phyloP scores from a whole-genome alignment of 352 stramenopile species.

The Phytopythium oedochilum region DNA sequence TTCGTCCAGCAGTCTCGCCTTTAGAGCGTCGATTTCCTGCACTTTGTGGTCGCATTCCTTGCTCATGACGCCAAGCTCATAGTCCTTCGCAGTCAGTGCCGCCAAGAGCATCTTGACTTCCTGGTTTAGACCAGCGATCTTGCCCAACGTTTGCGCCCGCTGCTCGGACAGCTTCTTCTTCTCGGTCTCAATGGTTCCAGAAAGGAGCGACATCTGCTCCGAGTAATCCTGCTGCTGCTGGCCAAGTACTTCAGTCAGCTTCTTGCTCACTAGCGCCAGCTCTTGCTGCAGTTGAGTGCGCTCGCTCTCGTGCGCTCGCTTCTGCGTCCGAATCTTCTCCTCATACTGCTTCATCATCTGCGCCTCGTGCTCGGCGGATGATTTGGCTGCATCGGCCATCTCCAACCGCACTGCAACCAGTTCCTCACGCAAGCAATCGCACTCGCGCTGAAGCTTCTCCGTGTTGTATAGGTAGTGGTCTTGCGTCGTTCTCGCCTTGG shows the following conservation, averaged over 20 bases:
- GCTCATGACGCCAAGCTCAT: slow-evolving; percentile 32
- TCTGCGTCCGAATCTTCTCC: slow-evolving; percentile 10
- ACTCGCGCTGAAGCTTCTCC: slow-evolving; percentile 41
- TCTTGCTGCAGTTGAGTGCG: slow-evolving; percentile 19
- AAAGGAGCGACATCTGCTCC: slow-evolving; percentile 47
- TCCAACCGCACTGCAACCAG: slow-evolving; percentile 24
- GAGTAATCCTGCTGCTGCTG: slow-evolving; percentile 69
- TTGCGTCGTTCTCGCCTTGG: slow-evolving; percentile 37
- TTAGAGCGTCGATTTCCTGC: slow-evolving; percentile 25
- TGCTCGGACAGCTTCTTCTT: slow-evolving; percentile 34
- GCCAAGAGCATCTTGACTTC: slow-evolving; percentile 69
- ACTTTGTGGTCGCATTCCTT: slow-evolving; percentile 20
- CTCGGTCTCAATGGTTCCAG: slow-evolving; percentile 34
- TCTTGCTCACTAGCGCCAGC: slow-evolving; percentile 28
- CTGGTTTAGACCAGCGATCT: slow-evolving; percentile 50
- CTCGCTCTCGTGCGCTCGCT: slow-evolving; percentile 12
- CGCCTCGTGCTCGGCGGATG: slow-evolving; percentile 25
- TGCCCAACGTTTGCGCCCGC: slow-evolving; percentile 39
- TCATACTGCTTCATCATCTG: slow-evolving; percentile 22
- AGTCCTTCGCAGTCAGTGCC: slow-evolving; percentile 55
- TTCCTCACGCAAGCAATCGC: slow-evolving; percentile 22
- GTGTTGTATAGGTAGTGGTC: slow-evolving; percentile 53
- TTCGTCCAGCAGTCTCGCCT: slow-evolving; percentile 35
- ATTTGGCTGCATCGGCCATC: slow-evolving; percentile 31
- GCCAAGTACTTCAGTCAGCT: slow-evolving; percentile 42